Percentiles rank a stretch among this genome's conserved stretches.
phyloP scores from a whole-genome alignment of 371 early-diverging fungal genomes.

The Mortierella sp. region DNA sequence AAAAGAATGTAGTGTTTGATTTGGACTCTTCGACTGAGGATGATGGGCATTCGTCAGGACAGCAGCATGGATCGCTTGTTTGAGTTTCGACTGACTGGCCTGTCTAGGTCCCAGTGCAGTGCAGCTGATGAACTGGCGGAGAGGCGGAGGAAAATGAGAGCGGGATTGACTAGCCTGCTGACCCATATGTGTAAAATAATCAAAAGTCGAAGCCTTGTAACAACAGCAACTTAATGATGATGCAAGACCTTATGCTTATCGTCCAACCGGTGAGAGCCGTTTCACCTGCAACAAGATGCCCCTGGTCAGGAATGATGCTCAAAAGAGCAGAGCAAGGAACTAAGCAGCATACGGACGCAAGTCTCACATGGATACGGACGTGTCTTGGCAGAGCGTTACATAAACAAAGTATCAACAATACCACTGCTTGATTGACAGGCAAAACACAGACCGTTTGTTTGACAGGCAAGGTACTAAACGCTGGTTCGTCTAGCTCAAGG shows the following conservation, averaged over 20 bases:
- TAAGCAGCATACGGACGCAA: too few species aligned
- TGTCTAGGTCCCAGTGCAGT: not conserved
- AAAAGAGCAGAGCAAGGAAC: too few species aligned
- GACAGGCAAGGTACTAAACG: too few species aligned
- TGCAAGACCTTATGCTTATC: not conserved
- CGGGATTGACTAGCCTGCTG: not conserved
- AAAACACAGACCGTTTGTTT: too few species aligned
- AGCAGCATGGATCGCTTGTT: not conserved
- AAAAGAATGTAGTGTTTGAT: constrained; percentile 28
- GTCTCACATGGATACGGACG: too few species aligned
- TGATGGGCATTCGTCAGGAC: not conserved
- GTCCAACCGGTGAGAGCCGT: too few species aligned
- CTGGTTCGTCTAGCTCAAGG: too few species aligned
- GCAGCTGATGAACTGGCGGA: not conserved
- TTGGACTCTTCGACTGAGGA: constrained; percentile 13
- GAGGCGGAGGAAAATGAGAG: not conserved
- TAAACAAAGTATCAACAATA: too few species aligned
- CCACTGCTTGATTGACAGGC: too few species aligned
- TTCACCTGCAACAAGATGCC: too few species aligned
- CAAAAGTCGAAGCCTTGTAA: not conserved
- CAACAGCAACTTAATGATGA: not conserved
- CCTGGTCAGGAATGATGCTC: too few species aligned
- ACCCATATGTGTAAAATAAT: not conserved
- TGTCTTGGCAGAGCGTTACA: too few species aligned
- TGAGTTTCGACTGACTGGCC: not conserved